These are phyloP conservation scores for Babesia bovis DNA, from an alignment of 169 alveolate genomes.

Conservation along the genomic window DNA sequence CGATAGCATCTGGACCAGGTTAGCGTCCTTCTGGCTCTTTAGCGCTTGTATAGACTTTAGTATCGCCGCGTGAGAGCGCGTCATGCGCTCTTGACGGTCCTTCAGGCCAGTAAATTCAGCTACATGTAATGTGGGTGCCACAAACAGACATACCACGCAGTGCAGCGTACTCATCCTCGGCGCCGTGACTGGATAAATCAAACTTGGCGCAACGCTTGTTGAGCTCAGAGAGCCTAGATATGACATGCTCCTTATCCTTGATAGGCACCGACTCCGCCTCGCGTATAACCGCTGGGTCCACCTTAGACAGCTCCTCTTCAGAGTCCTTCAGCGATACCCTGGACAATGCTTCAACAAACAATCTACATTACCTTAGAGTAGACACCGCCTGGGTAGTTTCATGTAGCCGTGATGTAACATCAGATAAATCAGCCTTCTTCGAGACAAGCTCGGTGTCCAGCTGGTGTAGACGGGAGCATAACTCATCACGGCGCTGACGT, in stretches of 20 bases:
- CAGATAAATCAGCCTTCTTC: constrained; percentile 1
- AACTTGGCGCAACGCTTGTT: constrained; percentile 16
- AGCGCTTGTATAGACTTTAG: constrained; percentile 34
- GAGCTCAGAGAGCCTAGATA: constrained; percentile 15
- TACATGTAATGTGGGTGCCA: neutral
- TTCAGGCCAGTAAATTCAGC: constrained; percentile 35
- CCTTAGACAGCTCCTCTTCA: constrained; percentile 26
- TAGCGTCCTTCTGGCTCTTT: constrained; percentile 60
- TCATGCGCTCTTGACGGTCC: constrained; percentile 25
- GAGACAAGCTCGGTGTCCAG: constrained; percentile 25
- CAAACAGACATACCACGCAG: constrained; percentile 7
- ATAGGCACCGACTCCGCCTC: constrained; percentile 10
- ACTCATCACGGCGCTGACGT: constrained; percentile 29
- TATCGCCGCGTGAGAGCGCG: constrained; percentile 44
- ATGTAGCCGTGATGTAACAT: constrained; percentile 6
- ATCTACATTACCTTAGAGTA: neutral
- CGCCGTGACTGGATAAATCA: constrained; percentile 15
- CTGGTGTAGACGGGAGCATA: constrained; percentile 22
- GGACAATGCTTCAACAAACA: neutral
- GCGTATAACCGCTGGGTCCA: neutral
- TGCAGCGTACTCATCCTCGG: constrained; percentile 7
- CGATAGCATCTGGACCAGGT: constrained; percentile 53
- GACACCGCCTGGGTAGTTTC: constrained; percentile 17
- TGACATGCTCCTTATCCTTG: constrained; percentile 5
- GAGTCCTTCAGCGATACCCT: constrained; percentile 19